Percentiles rank a stretch among this genome's conserved stretches.
phyloP scores from a whole-genome alignment of 208 protist species.

The Leishmania guyanensis region DNA sequence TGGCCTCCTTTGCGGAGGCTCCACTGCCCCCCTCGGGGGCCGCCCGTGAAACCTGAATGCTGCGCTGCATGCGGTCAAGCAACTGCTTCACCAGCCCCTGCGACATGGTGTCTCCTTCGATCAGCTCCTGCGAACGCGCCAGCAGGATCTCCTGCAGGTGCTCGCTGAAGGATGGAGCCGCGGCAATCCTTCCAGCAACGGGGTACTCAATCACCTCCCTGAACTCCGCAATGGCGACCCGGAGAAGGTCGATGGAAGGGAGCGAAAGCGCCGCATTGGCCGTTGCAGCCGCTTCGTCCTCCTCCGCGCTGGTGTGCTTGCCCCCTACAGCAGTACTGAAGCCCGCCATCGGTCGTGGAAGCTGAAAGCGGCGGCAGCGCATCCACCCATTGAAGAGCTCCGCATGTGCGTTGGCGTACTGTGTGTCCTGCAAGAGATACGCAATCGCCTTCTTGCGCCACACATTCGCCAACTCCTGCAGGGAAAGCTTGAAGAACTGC shows the following conservation, averaged over 20 bases:
- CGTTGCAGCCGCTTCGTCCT: conserved; percentile 4
- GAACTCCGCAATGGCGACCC: conserved; percentile 71
- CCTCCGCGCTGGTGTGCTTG: conserved; percentile 1
- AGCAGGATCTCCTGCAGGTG: conserved; percentile 57
- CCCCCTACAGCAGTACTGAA: background rate
- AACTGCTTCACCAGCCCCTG: conserved; percentile 41
- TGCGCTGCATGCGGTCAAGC: conserved; percentile 42
- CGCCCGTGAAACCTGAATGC: conserved; percentile 23
- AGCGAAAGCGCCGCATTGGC: conserved; percentile 13
- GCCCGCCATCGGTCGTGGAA: conserved; percentile 9
- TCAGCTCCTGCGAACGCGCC: conserved; percentile 40
- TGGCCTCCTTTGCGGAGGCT: background rate
- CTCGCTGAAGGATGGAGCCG: conserved; percentile 46
- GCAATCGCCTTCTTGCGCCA: conserved; percentile 87
- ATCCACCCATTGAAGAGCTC: conserved; percentile 49
- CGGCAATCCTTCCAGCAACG: conserved; percentile 38
- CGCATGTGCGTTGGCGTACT: conserved; percentile 47
- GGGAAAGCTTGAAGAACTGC: conserved; percentile 90
- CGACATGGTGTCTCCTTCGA: conserved; percentile 38
- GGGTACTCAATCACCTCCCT: conserved; percentile 73
- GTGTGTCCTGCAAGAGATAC: conserved; percentile 64
- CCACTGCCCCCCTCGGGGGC: conserved; percentile 4
- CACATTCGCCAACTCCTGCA: conserved; percentile 90
- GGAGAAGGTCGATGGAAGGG: conserved; percentile 41
- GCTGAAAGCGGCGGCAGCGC: conserved; percentile 59